phyloP scores from a whole-genome alignment of 208 protist genomes.

The Wallacemonas collosoma region DNA sequence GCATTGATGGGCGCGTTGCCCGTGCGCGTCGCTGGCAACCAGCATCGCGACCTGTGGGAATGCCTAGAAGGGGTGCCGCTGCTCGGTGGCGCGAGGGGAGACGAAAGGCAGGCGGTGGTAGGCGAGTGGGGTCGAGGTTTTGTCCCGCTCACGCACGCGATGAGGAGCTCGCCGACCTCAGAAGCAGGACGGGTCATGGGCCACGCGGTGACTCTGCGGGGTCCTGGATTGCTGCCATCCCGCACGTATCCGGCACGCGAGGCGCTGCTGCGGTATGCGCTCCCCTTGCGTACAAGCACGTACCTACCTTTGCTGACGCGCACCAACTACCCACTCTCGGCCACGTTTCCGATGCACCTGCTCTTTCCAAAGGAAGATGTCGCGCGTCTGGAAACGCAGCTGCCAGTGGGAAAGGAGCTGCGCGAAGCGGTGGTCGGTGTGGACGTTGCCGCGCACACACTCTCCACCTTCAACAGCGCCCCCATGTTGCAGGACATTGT shows the following conservation, averaged over 20 bases:
- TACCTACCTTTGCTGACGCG: conserved; percentile 67
- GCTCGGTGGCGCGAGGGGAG: conserved; percentile 26
- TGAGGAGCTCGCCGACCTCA: conserved; percentile 26
- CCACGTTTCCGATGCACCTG: conserved; percentile 64
- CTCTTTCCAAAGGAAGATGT: conserved; percentile 30
- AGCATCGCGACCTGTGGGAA: conserved; percentile 55
- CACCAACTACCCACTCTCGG: conserved; percentile 67
- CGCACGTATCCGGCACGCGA: conserved; percentile 60
- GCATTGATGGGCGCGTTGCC: conserved; percentile 65
- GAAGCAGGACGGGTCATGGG: conserved; percentile 68
- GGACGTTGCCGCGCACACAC: conserved; percentile 64
- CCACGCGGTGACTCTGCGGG: conserved; percentile 69
- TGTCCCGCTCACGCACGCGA: conserved; percentile 65
- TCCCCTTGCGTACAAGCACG: conserved; percentile 60
- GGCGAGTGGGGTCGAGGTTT: conserved; percentile 30
- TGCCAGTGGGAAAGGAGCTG: conserved; percentile 6
- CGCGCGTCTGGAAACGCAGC: conserved; percentile 10
- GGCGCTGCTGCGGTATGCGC: conserved; percentile 78
- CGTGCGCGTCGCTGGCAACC: conserved; percentile 28
- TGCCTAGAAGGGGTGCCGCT: conserved; percentile 58
- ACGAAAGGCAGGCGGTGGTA: conserved; percentile 6
- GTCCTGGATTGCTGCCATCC: conserved; percentile 49
- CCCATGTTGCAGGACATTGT: conserved; percentile 53
- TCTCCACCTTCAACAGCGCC: conserved; percentile 69
- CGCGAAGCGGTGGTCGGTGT: conserved; percentile 30